Conservation (phyloP, 768 basidiomycete genomes). For the Kwoniella mangroviensis region DNA sequence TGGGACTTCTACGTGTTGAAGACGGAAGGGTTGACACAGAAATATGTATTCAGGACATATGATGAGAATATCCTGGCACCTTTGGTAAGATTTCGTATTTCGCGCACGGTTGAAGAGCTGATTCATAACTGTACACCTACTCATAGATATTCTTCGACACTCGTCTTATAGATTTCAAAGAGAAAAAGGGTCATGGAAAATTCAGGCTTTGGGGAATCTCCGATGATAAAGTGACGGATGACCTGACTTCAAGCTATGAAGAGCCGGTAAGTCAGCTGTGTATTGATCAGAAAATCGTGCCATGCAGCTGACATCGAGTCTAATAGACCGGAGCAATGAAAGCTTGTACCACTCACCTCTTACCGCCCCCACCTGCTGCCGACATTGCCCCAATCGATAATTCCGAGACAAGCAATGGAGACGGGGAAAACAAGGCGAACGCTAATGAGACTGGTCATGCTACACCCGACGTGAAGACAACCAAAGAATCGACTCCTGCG, state of each 20-base stretch:
- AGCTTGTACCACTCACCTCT: constrained; percentile 34
- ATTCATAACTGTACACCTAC: neutral
- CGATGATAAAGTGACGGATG: constrained; percentile 34
- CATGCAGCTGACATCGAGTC: neutral
- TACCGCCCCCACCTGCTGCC: constrained; percentile 25
- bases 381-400: neutral
- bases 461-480: neutral
- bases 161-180: constrained; percentile 85
- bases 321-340: constrained; percentile 45
- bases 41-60: constrained; percentile 87
- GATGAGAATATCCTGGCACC: constrained; percentile 95
- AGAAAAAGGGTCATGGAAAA: constrained; percentile 63
- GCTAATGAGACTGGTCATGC: neutral
- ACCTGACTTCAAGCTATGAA: constrained; percentile 59
- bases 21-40: constrained; percentile 75
- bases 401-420: constrained; percentile 2
- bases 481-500: neutral
- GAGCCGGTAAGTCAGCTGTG: constrained; percentile 59
- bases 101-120: too few relatives aligned
- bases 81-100: constrained; percentile 66
- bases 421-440: neutral
- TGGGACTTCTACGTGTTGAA: constrained; percentile 87
- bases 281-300: neutral
- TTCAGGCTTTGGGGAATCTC: constrained; percentile 28
- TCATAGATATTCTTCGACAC: constrained; percentile 70